phyloP scores from a whole-genome alignment of 2,329 filamentous ascomycete species.

The Ceratocystis diversiconidia region DNA sequence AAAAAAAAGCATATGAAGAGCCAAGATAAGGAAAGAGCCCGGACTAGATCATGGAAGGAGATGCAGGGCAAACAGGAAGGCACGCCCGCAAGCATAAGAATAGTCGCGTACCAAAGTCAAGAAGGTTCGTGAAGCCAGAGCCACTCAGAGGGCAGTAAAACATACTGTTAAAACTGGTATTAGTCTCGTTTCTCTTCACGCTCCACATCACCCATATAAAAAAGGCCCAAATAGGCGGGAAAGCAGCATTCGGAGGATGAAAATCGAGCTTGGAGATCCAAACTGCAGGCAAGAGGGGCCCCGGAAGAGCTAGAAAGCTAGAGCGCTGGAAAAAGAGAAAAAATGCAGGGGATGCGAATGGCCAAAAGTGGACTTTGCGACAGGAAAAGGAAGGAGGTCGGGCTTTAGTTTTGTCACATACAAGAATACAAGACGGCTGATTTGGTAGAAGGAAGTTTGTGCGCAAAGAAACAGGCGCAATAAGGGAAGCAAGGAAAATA shows the following conservation, averaged over 20 bases:
- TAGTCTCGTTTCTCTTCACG: background rate
- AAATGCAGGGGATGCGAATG: conserved; percentile 2
- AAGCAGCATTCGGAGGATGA: background rate
- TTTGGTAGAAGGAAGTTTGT: background rate
- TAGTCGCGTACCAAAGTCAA: background rate
- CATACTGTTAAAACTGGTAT: background rate
- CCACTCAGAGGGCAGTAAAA: background rate
- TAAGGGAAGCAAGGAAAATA: background rate
- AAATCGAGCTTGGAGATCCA: conserved; percentile 5
- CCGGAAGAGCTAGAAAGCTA: background rate
- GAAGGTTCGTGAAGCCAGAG: background rate
- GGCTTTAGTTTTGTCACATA: conserved; percentile 18
- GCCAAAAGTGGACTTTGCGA: conserved; percentile 4
- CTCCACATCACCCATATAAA: background rate
- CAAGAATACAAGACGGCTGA: background rate
- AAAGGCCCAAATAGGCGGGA: conserved; percentile 1
- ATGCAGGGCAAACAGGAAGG: background rate
- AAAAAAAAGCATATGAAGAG: background rate
- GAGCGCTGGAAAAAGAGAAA: background rate
- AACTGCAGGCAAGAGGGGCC: conserved; percentile 3
- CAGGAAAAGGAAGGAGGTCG: conserved; percentile 16
- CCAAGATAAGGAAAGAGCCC: conserved; percentile 2
- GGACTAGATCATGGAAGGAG: background rate
- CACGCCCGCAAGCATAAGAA: background rate
- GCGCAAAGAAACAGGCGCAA: background rate